These are phyloP conservation scores for Xylaria sp. DNA, from an alignment of 2,329 filamentous ascomycete genomes.

Conservation along the genomic window DNA sequence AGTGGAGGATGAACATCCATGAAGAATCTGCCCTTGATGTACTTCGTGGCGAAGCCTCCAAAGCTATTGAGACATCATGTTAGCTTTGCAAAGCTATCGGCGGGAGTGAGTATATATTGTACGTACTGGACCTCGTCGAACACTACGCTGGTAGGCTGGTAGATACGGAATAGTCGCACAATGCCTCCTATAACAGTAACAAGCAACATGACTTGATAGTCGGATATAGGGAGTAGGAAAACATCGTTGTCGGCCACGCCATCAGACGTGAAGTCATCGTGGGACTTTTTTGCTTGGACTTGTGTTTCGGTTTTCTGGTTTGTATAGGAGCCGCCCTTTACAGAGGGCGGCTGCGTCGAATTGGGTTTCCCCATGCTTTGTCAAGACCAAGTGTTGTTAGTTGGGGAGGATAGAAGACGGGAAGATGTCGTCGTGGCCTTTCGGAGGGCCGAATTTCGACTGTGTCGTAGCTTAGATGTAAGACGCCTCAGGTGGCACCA, in stretches of 20 bases:
- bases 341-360: constrained; percentile 53
- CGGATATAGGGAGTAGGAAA: constrained; percentile 82
- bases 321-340: constrained; percentile 45
- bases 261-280: constrained; percentile 75
- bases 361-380: constrained; percentile 54
- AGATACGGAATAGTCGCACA: constrained; percentile 94
- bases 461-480: constrained; percentile 26
- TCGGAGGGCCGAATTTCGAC: constrained; percentile 17
- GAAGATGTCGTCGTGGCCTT: constrained; percentile 46
- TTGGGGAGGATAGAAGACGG: constrained; percentile 19
- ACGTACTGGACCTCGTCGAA: constrained; percentile 99
- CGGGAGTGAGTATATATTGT: constrained; percentile 13
- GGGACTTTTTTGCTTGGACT: constrained; percentile 49
- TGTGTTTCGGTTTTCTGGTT: constrained; percentile 47
- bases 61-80: constrained; percentile 69
- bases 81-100: constrained; percentile 22
- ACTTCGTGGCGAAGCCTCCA: constrained; percentile 97
- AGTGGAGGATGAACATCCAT: constrained; percentile 99
- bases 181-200: constrained; percentile 80
- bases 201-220: constrained; percentile 80
- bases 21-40: constrained; percentile 99
- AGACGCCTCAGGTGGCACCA: constrained; percentile 31
- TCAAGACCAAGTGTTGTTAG: constrained; percentile 10
- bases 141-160: constrained; percentile 94
- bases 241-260: constrained; percentile 91